Evolutionary conservation across 2,329 filamentous ascomycete genomes (phyloP), one percentile per base, ranked within the genome.

Genomic region (Aaosphaeria pasadenensis): DNA sequence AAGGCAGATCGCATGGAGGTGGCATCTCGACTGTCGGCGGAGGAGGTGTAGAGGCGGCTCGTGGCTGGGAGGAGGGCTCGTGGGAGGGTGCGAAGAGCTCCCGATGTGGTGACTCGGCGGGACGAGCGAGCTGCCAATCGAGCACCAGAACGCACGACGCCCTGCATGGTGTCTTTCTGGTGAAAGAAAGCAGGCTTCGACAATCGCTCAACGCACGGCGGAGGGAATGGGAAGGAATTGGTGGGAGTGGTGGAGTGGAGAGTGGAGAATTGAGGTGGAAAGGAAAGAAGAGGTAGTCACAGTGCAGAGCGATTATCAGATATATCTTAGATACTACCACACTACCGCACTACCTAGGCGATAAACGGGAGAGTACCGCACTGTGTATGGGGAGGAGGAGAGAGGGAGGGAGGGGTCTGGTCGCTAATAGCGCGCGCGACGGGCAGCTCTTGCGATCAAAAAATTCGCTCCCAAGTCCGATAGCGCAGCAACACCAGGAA

Each of bases 1-100:
- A 95, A 90, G 47, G 90, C 91, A 42, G 86, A 86, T 45, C 70
- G 70, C 52, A 68, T 67, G 47, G 67, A 69, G 17, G 57, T 56
- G 39, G 57, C 56, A 57, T 62, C 57, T 36, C 52, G 62, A 57
- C 57, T 68, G 54, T 69, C 65, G 51, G 57, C 59, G 30, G 61
- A 59, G 11, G 64, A 61, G 1, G 66, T 62, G 46, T 69, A 70
- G 44, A 60, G 55, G 43, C 66, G 64, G 50, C 51, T 56, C 42
- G 63, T 56, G 32, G 62, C 54, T 42, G 62, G 56, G 41, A 63
- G 60, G 49, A 67, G 66, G 56, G 62, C 61, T 50, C 64, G 65
- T 11, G 63, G 60, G 42, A 69, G 57, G 49, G 58, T 60, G 24
- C 41, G 41, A 35, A 55, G 52, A 51, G 57, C 54, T 54, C 57